Evolutionary conservation across 2,329 filamentous ascomycete genomes (phyloP), one percentile per base, ranked within the genome.

Genomic region (Uncinocarpus reesii): DNA sequence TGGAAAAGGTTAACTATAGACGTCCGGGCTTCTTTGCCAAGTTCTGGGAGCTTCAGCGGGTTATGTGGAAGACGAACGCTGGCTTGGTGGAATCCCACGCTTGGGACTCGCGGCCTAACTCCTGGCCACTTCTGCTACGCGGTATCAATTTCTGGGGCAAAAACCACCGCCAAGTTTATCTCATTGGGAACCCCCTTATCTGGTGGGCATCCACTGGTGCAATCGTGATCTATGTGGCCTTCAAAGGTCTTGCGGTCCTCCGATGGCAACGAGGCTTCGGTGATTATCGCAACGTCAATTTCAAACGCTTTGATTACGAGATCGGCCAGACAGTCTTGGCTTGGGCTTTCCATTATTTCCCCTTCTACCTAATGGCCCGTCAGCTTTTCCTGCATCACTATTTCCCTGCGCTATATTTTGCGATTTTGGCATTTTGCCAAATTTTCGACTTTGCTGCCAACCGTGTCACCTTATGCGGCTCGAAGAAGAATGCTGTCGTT

Each of bases 61-160:
- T 98, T 55, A 98, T 98, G 92, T 98, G 92, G 92, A 88, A 78
- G 60, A 98, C 92, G 29, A 98, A 98, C 63, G 92, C 92, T 26
- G 92, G 92, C 36, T 79, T 98, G 42, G 86, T 92, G 21, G 92
- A 98, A 61, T 95, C 89, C 15, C 92, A 98, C 63, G 87, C 89
- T 45, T 98, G 93, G 92, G 92, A 98, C 65, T 96, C 92, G 40
- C 85, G 92, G 38, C 92, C 92, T 26, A 79, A 81, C 28, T 90
- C 88, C 5, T 98, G 92, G 92, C 92, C 92, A 18, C 78, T 93
- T 49, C 79, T 98, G 45, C 80, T 80, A 57, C 86, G 92, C 53
- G 92, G 92, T 60, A 98, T 98, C 76, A 98, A 98, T 73, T 98
- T 98, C 76, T 98, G 92, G 92, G 88, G 90, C 56, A 88, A 84